Evolutionary conservation across 164 flowering plant species (phyloP), one percentile per base, ranked within the genome.

Genomic region (Umbellularia californica): DNA sequence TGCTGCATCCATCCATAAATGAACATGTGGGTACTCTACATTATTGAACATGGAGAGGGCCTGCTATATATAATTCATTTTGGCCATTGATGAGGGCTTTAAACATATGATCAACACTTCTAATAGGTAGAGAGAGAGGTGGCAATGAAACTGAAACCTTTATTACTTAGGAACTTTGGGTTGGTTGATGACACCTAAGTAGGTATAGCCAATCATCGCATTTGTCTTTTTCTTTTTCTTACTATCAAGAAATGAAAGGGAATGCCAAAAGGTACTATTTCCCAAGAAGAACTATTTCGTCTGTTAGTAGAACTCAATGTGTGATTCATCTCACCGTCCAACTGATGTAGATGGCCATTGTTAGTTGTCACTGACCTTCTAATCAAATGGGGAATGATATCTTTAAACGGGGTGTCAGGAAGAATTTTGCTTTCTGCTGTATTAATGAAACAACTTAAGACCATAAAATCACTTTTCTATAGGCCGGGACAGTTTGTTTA

Each of bases 1-100:
- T 70, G 68, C 79, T 77, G 68, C 68, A 81, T 74, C 72, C 25
- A 74, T 87, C 88, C 90, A 87, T 47, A 58, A 70, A 66, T 15
- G 55, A 70, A 22, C 64, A 55, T 55, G 60, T 55, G 60, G 70
- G 24, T 65, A 69, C 35, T 30, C 51, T 41, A 68, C 72, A 47
- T 24, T 60, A 11, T 70, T 22, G 47, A 20, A 62, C 33, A 30
- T 15, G n/a, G 69, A 2, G 50, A 22, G 20, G 60, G 58, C 14
- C 60, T 28, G 64, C 2, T 50, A 41, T 72, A 60, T 15, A 25
- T 2, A 7, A 70, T 64, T 58, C 72, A 28, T 78, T 50, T 70
- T 50, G 60, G 60, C 60, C 60, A 15, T 55, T 55, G 68, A 23
- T 20, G n/a, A 9, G 72, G 64, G n/a, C 63, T 63, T 55, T 11